Conservation (phyloP, 2,329 filamentous ascomycete species). For the Dryadomyces quercivorus region DNA sequence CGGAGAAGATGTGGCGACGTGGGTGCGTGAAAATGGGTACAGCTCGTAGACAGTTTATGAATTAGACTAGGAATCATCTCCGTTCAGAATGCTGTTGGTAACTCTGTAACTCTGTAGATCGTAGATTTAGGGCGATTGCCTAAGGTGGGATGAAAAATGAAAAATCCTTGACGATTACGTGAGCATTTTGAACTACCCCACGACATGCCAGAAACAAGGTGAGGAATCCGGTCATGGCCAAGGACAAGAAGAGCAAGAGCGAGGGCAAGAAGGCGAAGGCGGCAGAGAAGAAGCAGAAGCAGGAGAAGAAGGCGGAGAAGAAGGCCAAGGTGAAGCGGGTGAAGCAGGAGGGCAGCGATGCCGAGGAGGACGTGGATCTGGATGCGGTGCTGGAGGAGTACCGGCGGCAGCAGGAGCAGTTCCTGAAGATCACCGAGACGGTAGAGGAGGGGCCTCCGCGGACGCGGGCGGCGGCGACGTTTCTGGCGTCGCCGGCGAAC, state of each 20-base stretch:
- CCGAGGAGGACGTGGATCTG: constrained; percentile 85
- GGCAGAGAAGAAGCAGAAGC: constrained; percentile 60
- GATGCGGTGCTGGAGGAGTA: constrained; percentile 91
- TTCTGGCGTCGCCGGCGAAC: constrained; percentile 78
- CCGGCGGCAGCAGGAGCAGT: constrained; percentile 83
- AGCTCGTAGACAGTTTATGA: not conserved
- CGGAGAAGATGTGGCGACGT: constrained; percentile 50
- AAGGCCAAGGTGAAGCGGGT: constrained; percentile 61
- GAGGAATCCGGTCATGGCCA: constrained; percentile 22
- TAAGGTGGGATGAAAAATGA: not conserved
- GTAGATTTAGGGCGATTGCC: no score
- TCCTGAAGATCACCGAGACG: constrained; percentile 83
- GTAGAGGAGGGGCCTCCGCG: constrained; percentile 59
- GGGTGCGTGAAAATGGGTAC: constrained; percentile 24
- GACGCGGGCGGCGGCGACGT: constrained; percentile 64
- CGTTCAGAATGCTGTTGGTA: no score
- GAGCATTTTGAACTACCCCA: no score
- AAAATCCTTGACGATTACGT: not conserved
- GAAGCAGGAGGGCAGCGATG: constrained; percentile 70
- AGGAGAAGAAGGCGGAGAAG: constrained; percentile 82
- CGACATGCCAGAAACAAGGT: no score
- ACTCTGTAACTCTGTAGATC: no score
- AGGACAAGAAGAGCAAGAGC: constrained; percentile 30
- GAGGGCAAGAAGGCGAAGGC: constrained; percentile 32
- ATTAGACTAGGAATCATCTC: no score